phyloP scores from a whole-genome alignment of 1,284 basidiomycete genomes.

The Termitomyces sp. region DNA sequence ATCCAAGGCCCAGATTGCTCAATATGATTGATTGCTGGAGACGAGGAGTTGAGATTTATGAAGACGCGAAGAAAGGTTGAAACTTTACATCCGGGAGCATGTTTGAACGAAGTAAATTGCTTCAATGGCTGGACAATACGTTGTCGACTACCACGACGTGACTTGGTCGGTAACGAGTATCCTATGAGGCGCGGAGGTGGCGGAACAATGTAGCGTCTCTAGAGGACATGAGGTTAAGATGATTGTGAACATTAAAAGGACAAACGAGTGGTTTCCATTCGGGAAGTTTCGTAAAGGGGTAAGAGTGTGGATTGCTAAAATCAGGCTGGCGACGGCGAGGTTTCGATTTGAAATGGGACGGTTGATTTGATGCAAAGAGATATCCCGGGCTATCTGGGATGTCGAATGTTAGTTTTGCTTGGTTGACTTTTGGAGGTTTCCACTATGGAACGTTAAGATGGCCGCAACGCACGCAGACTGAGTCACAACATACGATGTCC shows the following conservation, averaged over 20 bases:
- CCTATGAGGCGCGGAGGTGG: conserved; percentile 1
- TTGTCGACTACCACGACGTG: not conserved
- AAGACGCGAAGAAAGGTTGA: not conserved
- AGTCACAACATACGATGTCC: conserved; percentile 17
- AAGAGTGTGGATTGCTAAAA: conserved; percentile 5
- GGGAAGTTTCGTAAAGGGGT: not conserved
- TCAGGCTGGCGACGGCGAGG: conserved; percentile 5
- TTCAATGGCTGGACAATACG: conserved; percentile 17
- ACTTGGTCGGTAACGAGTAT: conserved; percentile 1
- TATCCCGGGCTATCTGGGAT: conserved; percentile 3
- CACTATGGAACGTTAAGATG: conserved; percentile 10
- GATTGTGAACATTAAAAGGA: not conserved
- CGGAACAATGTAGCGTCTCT: conserved; percentile 2
- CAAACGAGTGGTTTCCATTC: conserved; percentile 5
- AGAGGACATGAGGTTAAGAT: not conserved
- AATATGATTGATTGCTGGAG: conserved; percentile 37
- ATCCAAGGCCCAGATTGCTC: conserved; percentile 30
- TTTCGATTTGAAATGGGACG: not conserved
- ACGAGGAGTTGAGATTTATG: not conserved
- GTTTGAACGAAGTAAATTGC: conserved; percentile 21
- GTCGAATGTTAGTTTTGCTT: conserved; percentile 13
- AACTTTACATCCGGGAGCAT: conserved; percentile 25
- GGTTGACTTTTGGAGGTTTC: conserved; percentile 15
- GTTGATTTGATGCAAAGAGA: not conserved
- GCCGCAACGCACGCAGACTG: not conserved